A percentile compares a stretch with the other conserved stretches of the same genome.
phyloP scores from a whole-genome alignment of 2,329 filamentous ascomycete species.

The Chrysosporium queenslandicum region DNA sequence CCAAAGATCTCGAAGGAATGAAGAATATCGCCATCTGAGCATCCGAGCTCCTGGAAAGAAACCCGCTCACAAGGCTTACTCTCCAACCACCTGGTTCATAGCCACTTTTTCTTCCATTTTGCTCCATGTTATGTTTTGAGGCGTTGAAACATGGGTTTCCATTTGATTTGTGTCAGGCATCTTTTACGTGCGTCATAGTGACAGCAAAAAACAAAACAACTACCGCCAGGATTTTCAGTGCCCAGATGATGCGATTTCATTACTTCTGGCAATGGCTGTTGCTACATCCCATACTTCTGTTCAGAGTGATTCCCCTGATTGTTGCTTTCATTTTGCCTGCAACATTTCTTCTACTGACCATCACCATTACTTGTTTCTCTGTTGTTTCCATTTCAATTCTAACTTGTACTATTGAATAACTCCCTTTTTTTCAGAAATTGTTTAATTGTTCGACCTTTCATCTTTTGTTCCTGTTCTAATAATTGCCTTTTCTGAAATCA shows the following conservation, averaged over 20 bases:
- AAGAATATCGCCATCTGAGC: conserved; percentile 33
- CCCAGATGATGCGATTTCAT: neutral
- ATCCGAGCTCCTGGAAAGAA: no score
- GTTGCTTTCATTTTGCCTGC: neutral
- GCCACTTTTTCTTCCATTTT: neutral
- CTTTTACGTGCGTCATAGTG: neutral
- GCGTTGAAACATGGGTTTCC: neutral
- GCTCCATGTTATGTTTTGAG: neutral
- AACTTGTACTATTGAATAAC: conserved; percentile 9
- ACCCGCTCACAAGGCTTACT: no score
- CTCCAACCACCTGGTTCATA: neutral
- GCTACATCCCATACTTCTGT: neutral
- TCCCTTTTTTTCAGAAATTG: neutral
- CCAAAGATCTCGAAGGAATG: conserved; percentile 37
- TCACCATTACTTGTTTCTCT: conserved; percentile 13
- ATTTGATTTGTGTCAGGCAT: neutral
- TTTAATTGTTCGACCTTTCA: conserved; percentile 4
- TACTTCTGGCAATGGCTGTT: neutral
- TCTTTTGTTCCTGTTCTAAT: neutral
- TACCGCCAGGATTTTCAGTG: neutral
- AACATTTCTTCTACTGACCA: neutral
- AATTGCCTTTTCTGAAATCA: no score
- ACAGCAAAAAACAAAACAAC: neutral
- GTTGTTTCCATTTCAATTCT: conserved; percentile 10
- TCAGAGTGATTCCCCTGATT: conserved; percentile 9